Conservation (phyloP, 2,329 filamentous ascomycete species). For the Aspergillus versicolor region DNA sequence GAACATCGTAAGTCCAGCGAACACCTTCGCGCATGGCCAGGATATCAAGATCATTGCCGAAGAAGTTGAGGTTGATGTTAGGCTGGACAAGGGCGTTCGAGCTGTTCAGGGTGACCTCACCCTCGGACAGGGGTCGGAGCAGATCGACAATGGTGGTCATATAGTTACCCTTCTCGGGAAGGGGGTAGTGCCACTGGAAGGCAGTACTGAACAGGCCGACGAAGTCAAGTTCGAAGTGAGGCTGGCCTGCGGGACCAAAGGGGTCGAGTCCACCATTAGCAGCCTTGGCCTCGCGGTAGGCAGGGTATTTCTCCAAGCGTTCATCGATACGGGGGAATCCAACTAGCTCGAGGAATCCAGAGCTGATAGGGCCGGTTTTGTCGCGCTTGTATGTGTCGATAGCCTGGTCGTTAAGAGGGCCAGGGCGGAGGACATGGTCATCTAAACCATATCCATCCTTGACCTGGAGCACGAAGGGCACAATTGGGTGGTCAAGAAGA, state of each 20-base stretch:
- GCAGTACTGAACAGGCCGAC: constrained; percentile 57
- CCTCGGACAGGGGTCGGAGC: constrained; percentile 46
- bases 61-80: constrained; percentile 47
- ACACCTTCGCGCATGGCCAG: constrained; percentile 60
- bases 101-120: constrained; percentile 42
- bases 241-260: constrained; percentile 57
- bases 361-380: constrained; percentile 40
- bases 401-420: constrained; percentile 29
- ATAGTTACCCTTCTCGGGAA: constrained; percentile 48
- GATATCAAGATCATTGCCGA: constrained; percentile 53
- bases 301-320: constrained; percentile 36
- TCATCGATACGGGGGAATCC: constrained; percentile 44
- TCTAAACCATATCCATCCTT: constrained; percentile 46
- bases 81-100: constrained; percentile 32
- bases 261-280: constrained; percentile 49
- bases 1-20: constrained; percentile 55
- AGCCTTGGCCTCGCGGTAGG: constrained; percentile 49
- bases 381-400: constrained; percentile 41
- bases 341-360: constrained; percentile 51
- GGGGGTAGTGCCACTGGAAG: constrained; percentile 52
- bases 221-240: constrained; percentile 64
- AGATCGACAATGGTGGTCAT: constrained; percentile 58
- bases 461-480: constrained; percentile 43
- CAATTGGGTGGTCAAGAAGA: constrained; percentile 40
- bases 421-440: constrained; percentile 39